phyloP scores from a whole-genome alignment of 495 filamentous ascomycete genomes.

The Darksidea phi region DNA sequence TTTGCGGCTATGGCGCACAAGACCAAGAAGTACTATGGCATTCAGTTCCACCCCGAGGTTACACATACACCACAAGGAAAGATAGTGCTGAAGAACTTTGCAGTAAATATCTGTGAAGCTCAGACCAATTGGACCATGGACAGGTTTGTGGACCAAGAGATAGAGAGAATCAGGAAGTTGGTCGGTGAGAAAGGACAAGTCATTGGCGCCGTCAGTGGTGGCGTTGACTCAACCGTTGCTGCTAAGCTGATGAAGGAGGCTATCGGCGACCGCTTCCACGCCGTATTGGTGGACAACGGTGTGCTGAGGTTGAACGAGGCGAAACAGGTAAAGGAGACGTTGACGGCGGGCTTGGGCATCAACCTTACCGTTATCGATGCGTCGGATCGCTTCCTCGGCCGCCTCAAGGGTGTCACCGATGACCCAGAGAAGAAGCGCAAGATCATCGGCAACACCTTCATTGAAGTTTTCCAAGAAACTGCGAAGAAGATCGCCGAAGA shows the following conservation, averaged over 20 bases:
- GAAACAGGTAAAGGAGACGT: slow-evolving; percentile 69
- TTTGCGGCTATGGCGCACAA: slow-evolving; percentile 80
- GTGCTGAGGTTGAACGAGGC: slow-evolving; percentile 86
- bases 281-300: slow-evolving; percentile 85
- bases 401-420: slow-evolving; percentile 66
- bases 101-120: slow-evolving; percentile 73
- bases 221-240: slow-evolving; percentile 89
- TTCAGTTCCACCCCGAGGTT: slow-evolving; percentile 89
- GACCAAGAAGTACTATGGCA: slow-evolving; percentile 65
- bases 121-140: slow-evolving; percentile 78
- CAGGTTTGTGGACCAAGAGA: slow-evolving; percentile 75
- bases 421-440: slow-evolving; percentile 94
- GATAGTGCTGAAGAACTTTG: slow-evolving; percentile 73
- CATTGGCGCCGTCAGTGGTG: slow-evolving; percentile 81
- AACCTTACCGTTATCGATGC: slow-evolving; percentile 88
- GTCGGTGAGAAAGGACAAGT: slow-evolving; percentile 81
- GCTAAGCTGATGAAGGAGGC: slow-evolving; percentile 81
- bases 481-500: slow-evolving; percentile 71
- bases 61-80: slow-evolving; percentile 66
- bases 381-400: slow-evolving; percentile 66
- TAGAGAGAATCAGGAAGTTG: slow-evolving; percentile 68
- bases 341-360: slow-evolving; percentile 77
- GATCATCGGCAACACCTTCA: slow-evolving; percentile 82
- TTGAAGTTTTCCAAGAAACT: slow-evolving; percentile 83
- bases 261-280: slow-evolving; percentile 84